These are phyloP conservation scores for Naganishia antarctica DNA, from an alignment of 768 basidiomycete species.

Conservation along the genomic window DNA sequence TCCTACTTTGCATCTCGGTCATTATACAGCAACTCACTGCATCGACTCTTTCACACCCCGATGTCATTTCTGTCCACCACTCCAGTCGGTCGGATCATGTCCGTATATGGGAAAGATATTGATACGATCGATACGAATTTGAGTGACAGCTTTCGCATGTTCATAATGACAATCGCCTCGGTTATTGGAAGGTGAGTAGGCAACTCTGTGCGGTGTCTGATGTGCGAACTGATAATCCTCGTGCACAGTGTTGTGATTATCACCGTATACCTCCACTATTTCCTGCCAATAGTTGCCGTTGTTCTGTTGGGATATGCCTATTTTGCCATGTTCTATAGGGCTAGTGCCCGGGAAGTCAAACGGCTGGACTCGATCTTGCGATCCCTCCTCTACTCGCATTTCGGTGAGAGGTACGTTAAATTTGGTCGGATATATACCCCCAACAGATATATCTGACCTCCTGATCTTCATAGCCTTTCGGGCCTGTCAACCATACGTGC, in stretches of 20 bases:
- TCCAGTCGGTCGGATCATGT: conserved; percentile 31
- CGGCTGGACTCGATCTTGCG: conserved; percentile 65
- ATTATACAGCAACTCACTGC: conserved; percentile 57
- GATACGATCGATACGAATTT: conserved; percentile 30
- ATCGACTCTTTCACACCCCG: conserved; percentile 51
- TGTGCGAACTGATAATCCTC: background rate
- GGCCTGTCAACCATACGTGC: conserved; percentile 66
- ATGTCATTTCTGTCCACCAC: conserved; percentile 28
- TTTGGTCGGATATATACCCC: conserved; percentile 53
- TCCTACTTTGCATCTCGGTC: conserved; percentile 61
- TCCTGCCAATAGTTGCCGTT: conserved; percentile 40
- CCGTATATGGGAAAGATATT: conserved; percentile 30
- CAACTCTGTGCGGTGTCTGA: background rate
- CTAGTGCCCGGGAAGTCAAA: conserved; percentile 80
- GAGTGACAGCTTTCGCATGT: conserved; percentile 28
- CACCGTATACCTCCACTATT: conserved; percentile 43
- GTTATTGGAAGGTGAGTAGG: conserved; percentile 16
- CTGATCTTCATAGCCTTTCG: conserved; percentile 30
- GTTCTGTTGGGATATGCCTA: conserved; percentile 38
- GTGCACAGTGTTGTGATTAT: conserved; percentile 36
- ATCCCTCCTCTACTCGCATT: conserved; percentile 81
- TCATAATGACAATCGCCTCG: conserved; percentile 13
- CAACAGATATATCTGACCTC: too few relatives aligned
- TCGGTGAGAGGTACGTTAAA: conserved; percentile 75
- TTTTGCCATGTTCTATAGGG: conserved; percentile 68